Base-by-base conservation (phyloP, 1,284 basidiomycete genomes). In the Leccinum colubrinum region DNA sequence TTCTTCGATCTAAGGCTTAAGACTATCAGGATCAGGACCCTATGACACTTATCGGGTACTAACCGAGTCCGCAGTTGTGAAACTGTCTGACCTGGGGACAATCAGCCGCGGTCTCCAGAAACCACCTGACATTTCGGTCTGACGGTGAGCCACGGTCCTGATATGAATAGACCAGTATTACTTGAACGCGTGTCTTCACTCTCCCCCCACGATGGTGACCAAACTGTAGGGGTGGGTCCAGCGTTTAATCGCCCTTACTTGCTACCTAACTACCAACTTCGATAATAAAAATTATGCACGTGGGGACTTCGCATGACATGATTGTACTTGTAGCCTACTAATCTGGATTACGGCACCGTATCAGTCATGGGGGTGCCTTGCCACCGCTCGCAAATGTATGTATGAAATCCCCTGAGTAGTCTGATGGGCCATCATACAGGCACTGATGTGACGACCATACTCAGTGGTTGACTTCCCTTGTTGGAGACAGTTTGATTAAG, bases 11-110 rank as follows among this genome's bases (percentile, higher is more conserved):
- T 25, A 7, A 51, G 25, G 50, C 22, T 9, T n/a, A 27, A 27
- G 50, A 25, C 25, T n/a, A 59, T 57, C 17, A 55, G 37, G 57
- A 68, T 57, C 17, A 55, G 37, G 57, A 68, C 69, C 70, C 70
- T 70, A 62, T 64, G 59, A 61, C 59, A 63, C 22, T 55, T 51
- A 12, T 48, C 46, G 17, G 9, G 11, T 48, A 35, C 33, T 35
- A 48, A 20, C 46, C 46, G 46, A 48, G 46, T 48, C 46, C 46
- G 46, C 46, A 48, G 46, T 12, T 20, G 20, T 48, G 20, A 48
- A 48, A 11, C 20, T 17, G 9, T 48, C 46, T 20, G 17, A 6
- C 43, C 41, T 46, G 17, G 11, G 8, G 17, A 46, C 11, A 20
- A 46, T 11, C 43, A 20, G 43, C 43, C 43, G 43, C 43, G 43